A percentile compares a stretch with the other conserved stretches of the same genome.
phyloP scores from a whole-genome alignment of 305 asterid species.

The Fraxinus albicans region DNA sequence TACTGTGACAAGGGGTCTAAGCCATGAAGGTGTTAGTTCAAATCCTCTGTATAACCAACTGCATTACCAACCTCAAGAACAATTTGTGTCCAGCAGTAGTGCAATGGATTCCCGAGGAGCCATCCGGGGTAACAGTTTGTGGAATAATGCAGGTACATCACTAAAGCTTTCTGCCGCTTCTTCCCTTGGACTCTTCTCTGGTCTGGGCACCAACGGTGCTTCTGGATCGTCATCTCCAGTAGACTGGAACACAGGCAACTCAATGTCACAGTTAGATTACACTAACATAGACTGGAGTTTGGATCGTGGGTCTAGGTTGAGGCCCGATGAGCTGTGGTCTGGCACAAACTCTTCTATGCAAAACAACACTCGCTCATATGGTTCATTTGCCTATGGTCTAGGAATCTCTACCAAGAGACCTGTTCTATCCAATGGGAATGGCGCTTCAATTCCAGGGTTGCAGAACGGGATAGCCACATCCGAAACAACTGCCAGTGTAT shows the following conservation, averaged over 20 bases:
- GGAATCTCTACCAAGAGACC: slow-evolving; percentile 42
- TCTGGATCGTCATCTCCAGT: slow-evolving; percentile 45
- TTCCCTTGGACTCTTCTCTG: slow-evolving; percentile 74
- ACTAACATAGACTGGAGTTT: slow-evolving; percentile 81
- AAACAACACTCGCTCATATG: slow-evolving; percentile 33
- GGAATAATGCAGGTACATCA: slow-evolving; percentile 46
- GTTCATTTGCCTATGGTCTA: slow-evolving; percentile 40
- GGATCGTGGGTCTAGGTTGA: slow-evolving; percentile 45
- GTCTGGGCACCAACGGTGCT: slow-evolving; percentile 40
- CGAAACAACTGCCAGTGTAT: slow-evolving; percentile 37
- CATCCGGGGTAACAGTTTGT: slow-evolving; percentile 34
- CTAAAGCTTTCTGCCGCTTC: slow-evolving; percentile 60
- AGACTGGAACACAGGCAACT: slow-evolving; percentile 64
- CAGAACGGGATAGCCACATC: slow-evolving; percentile 34
- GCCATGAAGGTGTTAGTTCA: slow-evolving; percentile 31
- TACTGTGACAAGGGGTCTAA: slow-evolving; percentile 46
- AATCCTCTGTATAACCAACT: slow-evolving; percentile 47
- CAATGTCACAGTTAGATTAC: slow-evolving; percentile 63
- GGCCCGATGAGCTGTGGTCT: slow-evolving; percentile 39
- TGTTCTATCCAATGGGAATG: slow-evolving; percentile 34
- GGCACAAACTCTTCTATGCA: slow-evolving; percentile 32
- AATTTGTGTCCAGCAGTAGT: slow-evolving; percentile 41
- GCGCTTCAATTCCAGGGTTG: slow-evolving; percentile 32
- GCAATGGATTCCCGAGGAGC: slow-evolving; percentile 38
- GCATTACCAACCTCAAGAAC: slow-evolving; percentile 54